Evolutionary conservation across 139 green algal species (phyloP).

Genomic region (Coelastrella sp.): DNA sequence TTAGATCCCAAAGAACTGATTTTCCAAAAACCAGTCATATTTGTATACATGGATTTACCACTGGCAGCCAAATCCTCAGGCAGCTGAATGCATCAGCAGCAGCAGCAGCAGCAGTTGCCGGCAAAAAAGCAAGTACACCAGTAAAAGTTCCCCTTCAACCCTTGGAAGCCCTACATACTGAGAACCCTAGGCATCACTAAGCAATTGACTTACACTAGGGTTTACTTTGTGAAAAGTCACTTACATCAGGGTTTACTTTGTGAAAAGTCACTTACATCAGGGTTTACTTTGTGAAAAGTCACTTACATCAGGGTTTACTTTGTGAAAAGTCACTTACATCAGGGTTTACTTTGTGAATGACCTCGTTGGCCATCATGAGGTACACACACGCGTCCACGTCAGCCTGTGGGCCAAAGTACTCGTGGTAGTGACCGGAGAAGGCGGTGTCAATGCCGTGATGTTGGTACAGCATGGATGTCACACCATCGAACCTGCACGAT

Average conservation of each 20-base stretch:
- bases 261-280: slow-evolving; percentile 70
- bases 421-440: slow-evolving; percentile 88
- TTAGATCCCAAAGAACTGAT: not conserved
- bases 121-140: no score
- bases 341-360: slow-evolving; percentile 83
- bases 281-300: slow-evolving; percentile 74
- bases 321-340: slow-evolving; percentile 68
- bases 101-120: no score
- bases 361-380: slow-evolving; percentile 93
- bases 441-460: slow-evolving; percentile 93
- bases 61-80: no score
- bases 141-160: no score
- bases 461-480: slow-evolving; percentile 98
- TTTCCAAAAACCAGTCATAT: no score
- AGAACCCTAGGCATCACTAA: no score
- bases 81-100: no score
- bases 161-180: no score
- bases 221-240: slow-evolving; percentile 72
- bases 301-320: slow-evolving; percentile 63
- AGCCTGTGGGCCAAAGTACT: slow-evolving; percentile 82
- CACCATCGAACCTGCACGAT: slow-evolving; percentile 90
- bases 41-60: no score
- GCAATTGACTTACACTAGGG: slow-evolving; percentile 48
- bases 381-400: slow-evolving; percentile 98
- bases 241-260: slow-evolving; percentile 64